phyloP scores from a whole-genome alignment of 495 filamentous ascomycete species.

The Talaromyces proteolyticus region DNA sequence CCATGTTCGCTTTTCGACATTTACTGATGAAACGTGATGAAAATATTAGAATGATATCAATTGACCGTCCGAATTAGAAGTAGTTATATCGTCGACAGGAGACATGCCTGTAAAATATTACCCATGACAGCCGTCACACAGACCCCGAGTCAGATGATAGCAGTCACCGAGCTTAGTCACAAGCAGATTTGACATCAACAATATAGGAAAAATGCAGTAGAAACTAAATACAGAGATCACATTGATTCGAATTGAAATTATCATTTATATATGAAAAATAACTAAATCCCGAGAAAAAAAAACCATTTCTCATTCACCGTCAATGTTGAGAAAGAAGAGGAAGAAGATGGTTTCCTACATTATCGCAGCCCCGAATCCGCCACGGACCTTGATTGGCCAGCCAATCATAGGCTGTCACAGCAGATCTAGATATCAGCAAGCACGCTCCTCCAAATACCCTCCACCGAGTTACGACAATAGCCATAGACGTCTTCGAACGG shows the following conservation, averaged over 20 bases:
- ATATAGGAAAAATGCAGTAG: neutral
- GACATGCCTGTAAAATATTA: too few species aligned
- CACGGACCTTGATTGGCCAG: slow-evolving; percentile 4
- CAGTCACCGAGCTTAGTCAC: neutral
- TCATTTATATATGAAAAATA: neutral
- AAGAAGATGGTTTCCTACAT: slow-evolving; percentile 7
- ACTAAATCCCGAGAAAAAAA: neutral
- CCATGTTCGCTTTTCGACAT: too few species aligned
- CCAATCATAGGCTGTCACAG: slow-evolving; percentile 1
- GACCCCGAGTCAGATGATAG: neutral
- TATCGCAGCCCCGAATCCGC: slow-evolving; percentile 1
- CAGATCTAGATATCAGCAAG: neutral
- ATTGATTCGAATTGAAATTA: neutral
- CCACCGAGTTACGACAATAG: slow-evolving; percentile 3
- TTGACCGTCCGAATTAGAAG: too few species aligned
- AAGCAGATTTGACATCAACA: neutral
- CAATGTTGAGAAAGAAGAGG: neutral
- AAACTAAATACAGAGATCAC: neutral
- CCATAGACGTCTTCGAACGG: neutral
- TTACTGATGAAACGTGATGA: too few species aligned
- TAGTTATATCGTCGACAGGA: too few species aligned
- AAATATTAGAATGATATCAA: too few species aligned
- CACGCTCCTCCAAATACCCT: neutral
- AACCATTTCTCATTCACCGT: neutral
- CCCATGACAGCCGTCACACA: neutral